A percentile compares a stretch with the other conserved stretches of the same genome.
Conservation (phyloP, 257 asterid genomes). For the Datura wrightii region DNA sequence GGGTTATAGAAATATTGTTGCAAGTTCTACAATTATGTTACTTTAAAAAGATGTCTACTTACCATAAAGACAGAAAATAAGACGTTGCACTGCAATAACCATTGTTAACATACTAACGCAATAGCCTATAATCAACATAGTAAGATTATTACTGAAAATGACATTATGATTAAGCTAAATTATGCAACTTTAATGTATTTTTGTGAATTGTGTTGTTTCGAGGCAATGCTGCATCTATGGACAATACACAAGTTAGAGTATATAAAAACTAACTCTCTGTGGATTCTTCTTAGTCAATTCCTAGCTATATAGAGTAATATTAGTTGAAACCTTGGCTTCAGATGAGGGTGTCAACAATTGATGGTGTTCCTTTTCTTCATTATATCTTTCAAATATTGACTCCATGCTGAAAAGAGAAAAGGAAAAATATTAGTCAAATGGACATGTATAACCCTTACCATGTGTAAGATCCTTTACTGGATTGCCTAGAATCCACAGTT, state of each 20-base stretch:
- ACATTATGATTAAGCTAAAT: not conserved
- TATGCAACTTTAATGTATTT: not conserved
- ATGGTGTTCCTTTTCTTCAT: conserved; percentile 19
- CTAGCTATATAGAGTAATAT: not conserved
- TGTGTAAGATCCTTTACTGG: not conserved
- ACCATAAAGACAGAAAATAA: not conserved
- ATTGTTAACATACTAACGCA: not conserved
- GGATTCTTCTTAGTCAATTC: not conserved
- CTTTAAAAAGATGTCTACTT: not conserved
- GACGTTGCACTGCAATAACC: not conserved
- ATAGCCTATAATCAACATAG: not conserved
- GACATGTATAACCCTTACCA: not conserved
- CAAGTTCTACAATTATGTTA: not conserved
- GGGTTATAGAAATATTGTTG: not conserved
- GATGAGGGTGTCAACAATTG: conserved; percentile 20
- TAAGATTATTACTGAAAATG: not conserved
- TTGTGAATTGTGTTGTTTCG: not conserved
- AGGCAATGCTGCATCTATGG: not conserved
- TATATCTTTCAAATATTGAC: conserved; percentile 18
- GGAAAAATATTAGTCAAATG: not conserved
- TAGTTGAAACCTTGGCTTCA: not conserved
- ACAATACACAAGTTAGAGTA: not conserved
- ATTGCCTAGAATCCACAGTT: not conserved
- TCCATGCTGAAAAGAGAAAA: not conserved
- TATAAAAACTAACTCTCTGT: not conserved